phyloP scores from a whole-genome alignment of 345 rosid genomes.

The Dovyalis caffra region DNA sequence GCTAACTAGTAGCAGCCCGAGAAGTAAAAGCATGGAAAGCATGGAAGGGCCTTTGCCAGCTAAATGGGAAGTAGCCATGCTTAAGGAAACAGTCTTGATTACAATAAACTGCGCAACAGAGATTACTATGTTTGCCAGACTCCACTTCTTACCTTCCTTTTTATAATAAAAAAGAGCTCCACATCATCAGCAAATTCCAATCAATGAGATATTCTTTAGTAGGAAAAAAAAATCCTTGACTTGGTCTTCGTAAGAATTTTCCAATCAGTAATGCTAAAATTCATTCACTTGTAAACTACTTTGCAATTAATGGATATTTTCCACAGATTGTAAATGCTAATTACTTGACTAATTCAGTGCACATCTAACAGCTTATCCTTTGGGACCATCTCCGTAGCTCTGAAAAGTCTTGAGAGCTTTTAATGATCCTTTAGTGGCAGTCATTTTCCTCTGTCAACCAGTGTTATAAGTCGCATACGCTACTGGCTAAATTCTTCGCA shows the following conservation, averaged over 20 bases:
- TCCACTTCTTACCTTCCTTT: not conserved
- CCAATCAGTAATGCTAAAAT: not conserved
- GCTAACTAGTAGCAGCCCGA: conserved; percentile 15
- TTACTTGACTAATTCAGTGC: not conserved
- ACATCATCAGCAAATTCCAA: no score
- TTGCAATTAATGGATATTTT: not conserved
- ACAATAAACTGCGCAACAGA: not conserved
- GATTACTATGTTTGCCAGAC: not conserved
- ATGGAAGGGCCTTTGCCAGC: not conserved
- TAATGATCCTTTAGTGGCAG: not conserved
- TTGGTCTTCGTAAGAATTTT: not conserved
- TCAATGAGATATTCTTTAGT: no score
- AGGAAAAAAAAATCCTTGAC: not conserved
- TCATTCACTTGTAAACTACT: not conserved
- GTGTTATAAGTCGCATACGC: not conserved
- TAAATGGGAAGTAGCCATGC: not conserved
- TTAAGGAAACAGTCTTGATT: not conserved
- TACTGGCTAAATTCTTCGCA: not conserved
- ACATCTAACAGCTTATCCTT: not conserved
- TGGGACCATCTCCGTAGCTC: not conserved
- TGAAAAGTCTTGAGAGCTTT: not conserved
- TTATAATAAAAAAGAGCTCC: not conserved
- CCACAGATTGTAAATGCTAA: not conserved
- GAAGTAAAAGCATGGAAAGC: not conserved
- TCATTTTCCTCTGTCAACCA: not conserved